phyloP scores from a whole-genome alignment of 768 basidiomycete genomes.

The Russula olivacea region DNA sequence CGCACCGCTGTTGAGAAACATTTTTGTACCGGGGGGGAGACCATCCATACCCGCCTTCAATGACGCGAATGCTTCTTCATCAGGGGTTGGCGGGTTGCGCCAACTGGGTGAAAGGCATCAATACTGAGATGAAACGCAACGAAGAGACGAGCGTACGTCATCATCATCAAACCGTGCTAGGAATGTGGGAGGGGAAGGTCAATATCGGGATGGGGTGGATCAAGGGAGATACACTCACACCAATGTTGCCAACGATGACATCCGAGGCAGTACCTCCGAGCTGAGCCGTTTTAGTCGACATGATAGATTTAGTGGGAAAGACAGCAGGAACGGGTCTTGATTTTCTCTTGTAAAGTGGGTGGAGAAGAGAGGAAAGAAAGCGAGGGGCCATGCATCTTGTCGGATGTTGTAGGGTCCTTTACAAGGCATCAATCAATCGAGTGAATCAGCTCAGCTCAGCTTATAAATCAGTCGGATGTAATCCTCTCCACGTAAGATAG shows the following conservation, averaged over 20 bases:
- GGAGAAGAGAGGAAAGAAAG: not conserved
- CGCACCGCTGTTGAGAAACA: constrained; percentile 48
- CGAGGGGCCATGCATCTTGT: not conserved
- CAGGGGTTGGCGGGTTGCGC: constrained; percentile 36
- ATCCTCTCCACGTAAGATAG: constrained; percentile 11
- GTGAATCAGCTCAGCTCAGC: not conserved
- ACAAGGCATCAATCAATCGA: not conserved
- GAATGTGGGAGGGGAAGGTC: not conserved
- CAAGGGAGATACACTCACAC: constrained; percentile 30
- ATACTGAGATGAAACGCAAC: not conserved
- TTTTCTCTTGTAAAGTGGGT: constrained; percentile 4
- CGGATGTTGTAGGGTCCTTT: not conserved
- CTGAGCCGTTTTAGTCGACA: constrained; percentile 28
- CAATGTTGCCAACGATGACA: constrained; percentile 37
- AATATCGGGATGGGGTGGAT: not conserved
- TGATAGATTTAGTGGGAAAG: not conserved
- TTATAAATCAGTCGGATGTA: not conserved
- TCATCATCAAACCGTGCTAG: constrained; percentile 47
- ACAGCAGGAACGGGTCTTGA: not conserved
- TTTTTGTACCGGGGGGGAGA: constrained; percentile 42
- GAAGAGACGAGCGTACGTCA: constrained; percentile 39
- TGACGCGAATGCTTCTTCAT: constrained; percentile 56
- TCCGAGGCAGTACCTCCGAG: constrained; percentile 39
- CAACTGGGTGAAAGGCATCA: constrained; percentile 5
- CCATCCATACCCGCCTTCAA: constrained; percentile 48